phyloP scores from a whole-genome alignment of 2,329 filamentous ascomycete genomes.

The Chaetomiaceae sp. region DNA sequence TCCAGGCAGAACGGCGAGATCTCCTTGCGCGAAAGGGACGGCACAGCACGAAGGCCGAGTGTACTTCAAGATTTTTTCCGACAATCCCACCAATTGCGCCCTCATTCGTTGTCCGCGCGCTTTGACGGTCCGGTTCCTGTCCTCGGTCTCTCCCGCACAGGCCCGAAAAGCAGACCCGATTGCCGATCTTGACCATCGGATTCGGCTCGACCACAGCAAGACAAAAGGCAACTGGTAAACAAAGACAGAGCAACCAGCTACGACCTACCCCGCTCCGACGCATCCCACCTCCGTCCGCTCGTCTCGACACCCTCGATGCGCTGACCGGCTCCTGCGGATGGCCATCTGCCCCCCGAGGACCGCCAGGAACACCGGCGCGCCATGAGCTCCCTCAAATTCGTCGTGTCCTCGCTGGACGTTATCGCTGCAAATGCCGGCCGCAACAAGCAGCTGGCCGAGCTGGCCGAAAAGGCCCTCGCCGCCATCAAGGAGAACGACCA shows the following conservation, averaged over 20 bases:
- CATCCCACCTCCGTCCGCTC: not conserved
- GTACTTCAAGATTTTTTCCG: too few species aligned
- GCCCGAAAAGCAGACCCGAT: not conserved
- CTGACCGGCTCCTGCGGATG: constrained; percentile 38
- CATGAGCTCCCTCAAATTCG: constrained; percentile 93
- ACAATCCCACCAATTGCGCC: not conserved
- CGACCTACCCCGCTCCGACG: not conserved
- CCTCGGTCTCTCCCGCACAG: too few species aligned
- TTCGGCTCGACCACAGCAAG: not conserved
- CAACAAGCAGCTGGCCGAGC: constrained; percentile 77
- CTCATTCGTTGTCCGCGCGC: too few species aligned
- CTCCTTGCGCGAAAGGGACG: not conserved
- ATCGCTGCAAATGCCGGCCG: constrained; percentile 85
- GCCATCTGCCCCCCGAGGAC: constrained; percentile 33
- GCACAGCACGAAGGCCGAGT: too few species aligned
- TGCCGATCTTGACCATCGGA: not conserved
- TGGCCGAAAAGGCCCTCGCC: constrained; percentile 73
- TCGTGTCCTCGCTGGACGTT: constrained; percentile 86
- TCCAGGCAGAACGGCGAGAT: not conserved
- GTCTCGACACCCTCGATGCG: constrained; percentile 19
- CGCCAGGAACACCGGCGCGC: constrained; percentile 46
- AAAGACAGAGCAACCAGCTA: not conserved
- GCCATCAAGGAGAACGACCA: constrained; percentile 83
- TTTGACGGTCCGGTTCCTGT: too few species aligned
- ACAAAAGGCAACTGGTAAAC: not conserved